Evolutionary conservation across 139 green algal genomes (phyloP).

Genomic region (Zygnema cylindricum): DNA sequence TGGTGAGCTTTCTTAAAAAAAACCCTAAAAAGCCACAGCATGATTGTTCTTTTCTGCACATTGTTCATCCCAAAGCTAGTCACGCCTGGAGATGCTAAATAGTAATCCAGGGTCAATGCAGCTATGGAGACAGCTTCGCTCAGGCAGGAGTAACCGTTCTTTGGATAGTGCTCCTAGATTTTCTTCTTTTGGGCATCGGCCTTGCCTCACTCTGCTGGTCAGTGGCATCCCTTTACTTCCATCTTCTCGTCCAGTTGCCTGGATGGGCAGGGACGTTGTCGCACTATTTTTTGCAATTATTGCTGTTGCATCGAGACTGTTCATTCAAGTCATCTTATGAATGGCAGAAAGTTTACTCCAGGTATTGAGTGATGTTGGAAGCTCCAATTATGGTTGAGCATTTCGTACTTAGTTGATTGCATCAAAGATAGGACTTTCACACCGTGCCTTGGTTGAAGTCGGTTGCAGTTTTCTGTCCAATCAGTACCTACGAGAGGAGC

Average conservation of each 20-base stretch:
- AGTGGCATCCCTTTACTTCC: constrained; percentile 4
- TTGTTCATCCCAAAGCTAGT: too few relatives aligned
- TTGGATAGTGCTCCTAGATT: constrained; percentile 78
- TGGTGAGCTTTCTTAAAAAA: constrained; percentile 65
- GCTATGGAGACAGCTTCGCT: constrained; percentile 42
- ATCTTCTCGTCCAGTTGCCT: not conserved
- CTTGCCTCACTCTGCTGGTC: constrained; percentile 87
- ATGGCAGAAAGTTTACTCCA: too few relatives aligned
- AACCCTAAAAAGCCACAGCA: not conserved
- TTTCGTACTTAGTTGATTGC: too few relatives aligned
- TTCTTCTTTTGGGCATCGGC: constrained; percentile 77
- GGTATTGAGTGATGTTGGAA: too few relatives aligned
- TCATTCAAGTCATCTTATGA: too few relatives aligned
- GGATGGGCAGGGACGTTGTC: too few relatives aligned
- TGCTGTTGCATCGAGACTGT: too few relatives aligned
- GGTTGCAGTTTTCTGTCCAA: constrained; percentile 72
- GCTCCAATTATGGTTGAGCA: too few relatives aligned
- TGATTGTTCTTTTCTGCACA: too few relatives aligned
- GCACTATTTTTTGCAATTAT: too few relatives aligned
- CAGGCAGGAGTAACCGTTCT: constrained; percentile 51
- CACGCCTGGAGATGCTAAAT: too few relatives aligned
- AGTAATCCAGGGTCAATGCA: constrained; percentile 37
- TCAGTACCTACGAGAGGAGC: constrained; percentile 75
- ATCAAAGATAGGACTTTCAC: too few relatives aligned
- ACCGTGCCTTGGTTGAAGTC: not conserved